phyloP scores from a whole-genome alignment of 306 rosid genomes.

The Clitoria ternatea region DNA sequence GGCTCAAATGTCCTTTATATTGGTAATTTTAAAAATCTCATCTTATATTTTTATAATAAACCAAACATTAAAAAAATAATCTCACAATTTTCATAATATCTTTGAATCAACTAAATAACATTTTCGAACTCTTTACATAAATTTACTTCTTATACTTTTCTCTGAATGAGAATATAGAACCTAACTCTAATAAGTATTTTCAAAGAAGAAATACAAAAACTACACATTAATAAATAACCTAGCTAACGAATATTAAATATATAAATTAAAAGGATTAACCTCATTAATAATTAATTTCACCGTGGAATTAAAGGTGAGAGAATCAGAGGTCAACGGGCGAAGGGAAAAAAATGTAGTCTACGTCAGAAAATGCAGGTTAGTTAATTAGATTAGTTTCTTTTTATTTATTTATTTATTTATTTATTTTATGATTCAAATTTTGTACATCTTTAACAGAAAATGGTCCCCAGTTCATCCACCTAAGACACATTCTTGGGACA shows the following conservation, averaged over 20 bases:
- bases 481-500: constrained; percentile 34
- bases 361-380: constrained; percentile 83
- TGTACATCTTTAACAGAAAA: not conserved
- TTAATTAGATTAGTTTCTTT: not conserved
- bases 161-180: no score
- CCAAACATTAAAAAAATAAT: no score
- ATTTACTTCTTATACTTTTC: no score
- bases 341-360: constrained; percentile 72
- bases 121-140: no score
- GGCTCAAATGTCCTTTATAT: no score
- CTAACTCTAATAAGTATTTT: no score
- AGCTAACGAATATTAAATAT: not conserved
- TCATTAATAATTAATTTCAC: constrained; percentile 25
- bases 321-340: constrained; percentile 68
- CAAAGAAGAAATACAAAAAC: not conserved
- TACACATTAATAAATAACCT: not conserved
- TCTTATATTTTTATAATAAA: no score
- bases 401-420: not conserved
- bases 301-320: constrained; percentile 65
- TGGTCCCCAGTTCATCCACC: constrained; percentile 43
- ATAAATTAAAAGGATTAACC: constrained; percentile 19
- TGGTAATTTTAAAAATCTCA: no score
- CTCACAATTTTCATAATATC: no score
- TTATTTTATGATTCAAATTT: not conserved
- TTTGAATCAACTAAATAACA: no score